These are phyloP conservation scores for Schwanniomyces polymorphus DNA, from an alignment of 805 yeast genomes.

Conservation along the genomic window DNA sequence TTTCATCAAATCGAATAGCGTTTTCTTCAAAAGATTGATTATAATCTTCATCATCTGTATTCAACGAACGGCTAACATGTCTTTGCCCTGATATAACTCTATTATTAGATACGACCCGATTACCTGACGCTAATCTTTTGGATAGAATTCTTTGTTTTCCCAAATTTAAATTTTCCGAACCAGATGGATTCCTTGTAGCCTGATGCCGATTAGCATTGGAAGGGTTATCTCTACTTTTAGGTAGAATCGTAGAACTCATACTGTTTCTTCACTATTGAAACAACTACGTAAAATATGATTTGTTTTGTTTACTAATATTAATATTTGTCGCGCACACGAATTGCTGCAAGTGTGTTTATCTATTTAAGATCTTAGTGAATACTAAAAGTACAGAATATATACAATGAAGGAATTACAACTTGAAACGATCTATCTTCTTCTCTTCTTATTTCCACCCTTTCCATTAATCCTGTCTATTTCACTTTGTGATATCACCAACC, in stretches of 20 bases:
- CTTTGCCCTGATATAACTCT: conserved; percentile 11
- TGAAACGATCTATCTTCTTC: neutral
- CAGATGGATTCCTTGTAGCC: conserved; percentile 10
- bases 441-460: conserved; percentile 3
- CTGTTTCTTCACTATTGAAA: neutral
- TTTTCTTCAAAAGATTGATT: conserved; percentile 29
- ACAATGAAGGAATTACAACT: neutral
- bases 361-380: neutral
- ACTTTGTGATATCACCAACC: conserved; percentile 64
- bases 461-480: conserved; percentile 56
- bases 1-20: conserved; percentile 43
- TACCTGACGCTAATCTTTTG: conserved; percentile 6
- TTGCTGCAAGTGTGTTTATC: neutral
- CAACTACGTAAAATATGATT: neutral
- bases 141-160: conserved; percentile 7
- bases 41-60: conserved; percentile 14
- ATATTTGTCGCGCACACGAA: neutral
- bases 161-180: neutral
- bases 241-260: conserved; percentile 18
- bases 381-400: neutral
- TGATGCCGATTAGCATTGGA: conserved; percentile 5
- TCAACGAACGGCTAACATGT: conserved; percentile 15
- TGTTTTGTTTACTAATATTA: neutral
- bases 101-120: conserved; percentile 5
- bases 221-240: conserved; percentile 21